These are phyloP conservation scores for Phytophthora ohioensis DNA, from an alignment of 352 stramenopile genomes.

Conservation along the genomic window DNA sequence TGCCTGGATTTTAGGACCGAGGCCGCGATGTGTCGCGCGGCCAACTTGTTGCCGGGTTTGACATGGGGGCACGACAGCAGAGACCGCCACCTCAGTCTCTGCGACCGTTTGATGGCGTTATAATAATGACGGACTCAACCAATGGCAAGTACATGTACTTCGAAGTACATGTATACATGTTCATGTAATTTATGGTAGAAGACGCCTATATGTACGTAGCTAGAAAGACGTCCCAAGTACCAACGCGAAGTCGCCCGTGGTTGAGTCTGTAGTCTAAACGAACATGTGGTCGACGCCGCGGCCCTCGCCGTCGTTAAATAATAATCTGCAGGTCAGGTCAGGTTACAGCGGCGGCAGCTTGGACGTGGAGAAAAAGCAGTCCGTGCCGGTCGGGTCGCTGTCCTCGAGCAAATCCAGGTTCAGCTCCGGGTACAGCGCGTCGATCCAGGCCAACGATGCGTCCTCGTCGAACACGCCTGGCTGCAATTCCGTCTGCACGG, in stretches of 20 bases:
- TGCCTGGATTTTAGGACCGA: slow-evolving; percentile 27
- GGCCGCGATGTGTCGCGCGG: slow-evolving; percentile 23
- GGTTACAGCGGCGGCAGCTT: slow-evolving; percentile 30
- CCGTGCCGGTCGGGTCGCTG: slow-evolving; percentile 8
- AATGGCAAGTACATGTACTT: not conserved
- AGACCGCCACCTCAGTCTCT: slow-evolving; percentile 25
- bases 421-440: slow-evolving; percentile 72
- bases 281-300: slow-evolving; percentile 1
- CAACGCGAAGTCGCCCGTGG: not conserved
- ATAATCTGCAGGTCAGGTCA: slow-evolving; percentile 1
- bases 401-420: slow-evolving; percentile 44
- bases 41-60: slow-evolving; percentile 4
- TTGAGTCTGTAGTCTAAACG: slow-evolving; percentile 23
- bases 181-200: slow-evolving; percentile 21
- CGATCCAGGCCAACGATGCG: slow-evolving; percentile 61
- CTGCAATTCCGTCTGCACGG: slow-evolving; percentile 13
- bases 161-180: slow-evolving; percentile 1
- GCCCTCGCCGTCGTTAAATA: slow-evolving; percentile 33
- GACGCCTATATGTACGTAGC: slow-evolving; percentile 4
- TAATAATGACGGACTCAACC: not conserved
- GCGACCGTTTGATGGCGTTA: slow-evolving; percentile 24
- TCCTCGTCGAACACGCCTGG: slow-evolving; percentile 28
- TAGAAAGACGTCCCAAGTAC: slow-evolving; percentile 15
- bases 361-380: slow-evolving; percentile 29
- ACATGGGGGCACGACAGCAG: slow-evolving; percentile 1